A percentile compares a stretch with the other conserved stretches of the same genome.
Conservation (phyloP, 495 filamentous ascomycete genomes). For the Pyrenula massariospora region DNA sequence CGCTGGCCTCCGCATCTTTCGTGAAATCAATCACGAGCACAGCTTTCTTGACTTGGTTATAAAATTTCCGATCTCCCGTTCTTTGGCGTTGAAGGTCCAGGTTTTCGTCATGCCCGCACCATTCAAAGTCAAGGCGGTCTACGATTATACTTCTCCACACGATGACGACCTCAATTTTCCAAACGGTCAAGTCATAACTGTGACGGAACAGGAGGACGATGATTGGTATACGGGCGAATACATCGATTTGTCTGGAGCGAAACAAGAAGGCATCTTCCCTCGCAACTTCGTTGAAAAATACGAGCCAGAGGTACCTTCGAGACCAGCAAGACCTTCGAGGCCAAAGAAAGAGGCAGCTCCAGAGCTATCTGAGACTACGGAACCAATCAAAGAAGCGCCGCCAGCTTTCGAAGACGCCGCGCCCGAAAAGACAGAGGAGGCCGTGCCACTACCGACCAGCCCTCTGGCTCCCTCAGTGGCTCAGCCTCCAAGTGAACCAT, state of each 20-base stretch:
- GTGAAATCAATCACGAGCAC: not conserved
- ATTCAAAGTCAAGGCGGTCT: slow-evolving; percentile 92
- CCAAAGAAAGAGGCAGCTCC: slow-evolving; percentile 53
- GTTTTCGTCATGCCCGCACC: slow-evolving; percentile 57
- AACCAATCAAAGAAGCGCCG: slow-evolving; percentile 21
- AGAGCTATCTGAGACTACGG: slow-evolving; percentile 24
- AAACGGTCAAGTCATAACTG: slow-evolving; percentile 80
- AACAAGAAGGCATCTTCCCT: slow-evolving; percentile 85
- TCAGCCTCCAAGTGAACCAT: not conserved
- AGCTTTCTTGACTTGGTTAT: not conserved
- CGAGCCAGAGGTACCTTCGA: slow-evolving; percentile 80
- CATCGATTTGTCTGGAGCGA: slow-evolving; percentile 55
- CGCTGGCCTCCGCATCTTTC: too few species aligned
- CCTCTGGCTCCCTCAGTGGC: not conserved
- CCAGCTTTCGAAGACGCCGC: slow-evolving; percentile 20
- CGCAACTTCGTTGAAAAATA: slow-evolving; percentile 95
- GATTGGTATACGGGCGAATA: slow-evolving; percentile 97
- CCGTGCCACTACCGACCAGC: slow-evolving; percentile 4
- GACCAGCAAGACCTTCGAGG: slow-evolving; percentile 59
- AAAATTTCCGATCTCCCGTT: too few species aligned
- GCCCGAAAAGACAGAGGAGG: slow-evolving; percentile 10
- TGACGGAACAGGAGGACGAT: slow-evolving; percentile 80
- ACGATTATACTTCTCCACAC: slow-evolving; percentile 81
- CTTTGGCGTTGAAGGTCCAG: too few species aligned
- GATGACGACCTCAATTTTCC: slow-evolving; percentile 88